Evolutionary conservation across 805 yeast species (phyloP).

Genomic region (Sporopachydermia lactativora): DNA sequence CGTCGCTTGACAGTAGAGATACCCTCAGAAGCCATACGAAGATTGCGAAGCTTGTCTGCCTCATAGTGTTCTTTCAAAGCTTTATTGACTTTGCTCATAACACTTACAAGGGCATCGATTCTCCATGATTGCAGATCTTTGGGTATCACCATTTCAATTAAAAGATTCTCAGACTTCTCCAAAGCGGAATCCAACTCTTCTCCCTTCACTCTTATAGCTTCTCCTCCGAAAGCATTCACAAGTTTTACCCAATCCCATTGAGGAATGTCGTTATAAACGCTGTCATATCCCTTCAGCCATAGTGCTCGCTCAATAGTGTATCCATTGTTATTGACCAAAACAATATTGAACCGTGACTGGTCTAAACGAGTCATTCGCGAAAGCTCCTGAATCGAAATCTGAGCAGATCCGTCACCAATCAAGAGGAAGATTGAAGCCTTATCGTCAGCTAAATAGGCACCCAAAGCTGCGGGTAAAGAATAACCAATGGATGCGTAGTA

Average conservation of each 20-base stretch:
- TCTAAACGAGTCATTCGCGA: slow-evolving; percentile 28
- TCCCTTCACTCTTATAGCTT: not conserved
- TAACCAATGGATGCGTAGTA: slow-evolving; percentile 39
- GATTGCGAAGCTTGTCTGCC: slow-evolving; percentile 12
- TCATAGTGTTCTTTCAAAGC: slow-evolving; percentile 4
- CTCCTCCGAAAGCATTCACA: slow-evolving; percentile 20
- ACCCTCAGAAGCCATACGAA: slow-evolving; percentile 44
- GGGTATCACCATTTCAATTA: not conserved
- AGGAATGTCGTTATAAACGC: slow-evolving; percentile 35
- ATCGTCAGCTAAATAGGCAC: slow-evolving; percentile 28
- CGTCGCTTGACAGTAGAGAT: slow-evolving; percentile 60
- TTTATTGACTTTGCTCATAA: not conserved
- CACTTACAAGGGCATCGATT: slow-evolving; percentile 3
- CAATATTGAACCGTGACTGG: slow-evolving; percentile 31
- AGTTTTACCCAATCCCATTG: slow-evolving; percentile 43
- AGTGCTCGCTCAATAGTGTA: slow-evolving; percentile 36
- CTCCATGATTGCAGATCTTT: slow-evolving; percentile 11
- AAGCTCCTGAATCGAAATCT: slow-evolving; percentile 38
- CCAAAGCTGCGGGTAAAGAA: slow-evolving; percentile 37
- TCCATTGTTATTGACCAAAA: slow-evolving; percentile 35
- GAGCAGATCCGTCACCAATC: slow-evolving; percentile 45
- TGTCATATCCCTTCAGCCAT: slow-evolving; percentile 30
- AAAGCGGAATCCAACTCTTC: slow-evolving; percentile 1
- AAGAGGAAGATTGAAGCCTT: slow-evolving; percentile 29
- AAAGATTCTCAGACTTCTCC: not conserved